Percentiles rank a stretch among this genome's conserved stretches.
Evolutionary conservation across 1,284 basidiomycete genomes (phyloP).

Genomic region (Taiwanofungus camphoratus): DNA sequence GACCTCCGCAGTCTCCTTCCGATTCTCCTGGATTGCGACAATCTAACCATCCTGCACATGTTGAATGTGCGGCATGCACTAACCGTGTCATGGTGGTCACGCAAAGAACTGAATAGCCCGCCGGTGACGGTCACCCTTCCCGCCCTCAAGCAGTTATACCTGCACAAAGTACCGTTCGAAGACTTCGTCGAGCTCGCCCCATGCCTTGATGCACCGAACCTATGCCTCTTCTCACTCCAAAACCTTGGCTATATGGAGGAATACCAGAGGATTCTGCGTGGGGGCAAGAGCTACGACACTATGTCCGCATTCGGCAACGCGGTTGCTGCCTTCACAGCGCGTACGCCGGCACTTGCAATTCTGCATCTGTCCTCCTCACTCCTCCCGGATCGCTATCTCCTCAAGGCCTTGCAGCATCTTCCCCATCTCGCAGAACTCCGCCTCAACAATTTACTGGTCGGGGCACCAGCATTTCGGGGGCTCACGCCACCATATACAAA

Average conservation of each 20-base stretch:
- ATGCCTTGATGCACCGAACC: neutral
- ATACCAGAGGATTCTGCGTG: neutral
- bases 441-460: slow-evolving; percentile 5
- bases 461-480: slow-evolving; percentile 11
- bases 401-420: slow-evolving; percentile 5
- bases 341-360: neutral
- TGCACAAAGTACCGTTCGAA: neutral
- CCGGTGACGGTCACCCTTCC: neutral
- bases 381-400: slow-evolving; percentile 12
- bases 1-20: neutral
- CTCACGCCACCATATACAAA: neutral
- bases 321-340: slow-evolving; percentile 3
- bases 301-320: slow-evolving; percentile 5
- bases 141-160: neutral
- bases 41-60: neutral
- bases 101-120: neutral
- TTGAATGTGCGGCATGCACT: neutral
- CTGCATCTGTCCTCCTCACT: slow-evolving; percentile 2
- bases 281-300: slow-evolving; percentile 1
- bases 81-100: too few species aligned
- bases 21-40: neutral
- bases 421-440: slow-evolving; percentile 7
- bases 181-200: neutral
- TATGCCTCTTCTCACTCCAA: neutral
- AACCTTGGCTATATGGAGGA: slow-evolving; percentile 6